Percentiles rank a stretch among this genome's conserved stretches.
Evolutionary conservation across 345 rosid species (phyloP).

Genomic region (Acer campestre): DNA sequence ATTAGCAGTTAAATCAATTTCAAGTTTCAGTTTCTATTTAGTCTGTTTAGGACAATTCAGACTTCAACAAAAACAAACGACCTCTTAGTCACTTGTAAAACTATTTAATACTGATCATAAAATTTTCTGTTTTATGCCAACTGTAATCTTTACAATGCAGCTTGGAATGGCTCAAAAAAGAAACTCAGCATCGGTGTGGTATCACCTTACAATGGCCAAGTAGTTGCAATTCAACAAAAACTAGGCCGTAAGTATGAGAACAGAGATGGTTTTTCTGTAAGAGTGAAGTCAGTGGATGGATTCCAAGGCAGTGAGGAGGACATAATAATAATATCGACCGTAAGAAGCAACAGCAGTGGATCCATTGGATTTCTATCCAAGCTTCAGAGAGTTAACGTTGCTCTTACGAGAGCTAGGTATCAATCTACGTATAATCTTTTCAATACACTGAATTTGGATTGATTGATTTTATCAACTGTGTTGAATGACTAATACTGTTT

Average conservation of each 20-base stretch:
- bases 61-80: too few relatives aligned
- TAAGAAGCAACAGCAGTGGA: neutral
- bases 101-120: too few relatives aligned
- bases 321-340: neutral
- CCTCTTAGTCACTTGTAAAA: too few relatives aligned
- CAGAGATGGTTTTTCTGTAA: neutral
- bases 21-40: too few relatives aligned
- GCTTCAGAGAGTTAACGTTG: slow-evolving; percentile 17
- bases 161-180: neutral
- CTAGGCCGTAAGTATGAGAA: neutral
- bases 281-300: neutral
- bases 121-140: neutral
- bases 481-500: neutral
- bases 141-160: neutral
- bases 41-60: too few relatives aligned
- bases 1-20: too few relatives aligned
- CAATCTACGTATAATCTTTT: neutral
- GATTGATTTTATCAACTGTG: neutral
- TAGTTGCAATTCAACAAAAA: neutral
- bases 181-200: neutral
- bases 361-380: neutral
- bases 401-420: slow-evolving; percentile 50
- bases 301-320: neutral
- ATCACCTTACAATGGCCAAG: neutral
- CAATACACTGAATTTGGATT: neutral